Conservation (phyloP, 805 yeast genomes). For the Limtongia smithiae region DNA sequence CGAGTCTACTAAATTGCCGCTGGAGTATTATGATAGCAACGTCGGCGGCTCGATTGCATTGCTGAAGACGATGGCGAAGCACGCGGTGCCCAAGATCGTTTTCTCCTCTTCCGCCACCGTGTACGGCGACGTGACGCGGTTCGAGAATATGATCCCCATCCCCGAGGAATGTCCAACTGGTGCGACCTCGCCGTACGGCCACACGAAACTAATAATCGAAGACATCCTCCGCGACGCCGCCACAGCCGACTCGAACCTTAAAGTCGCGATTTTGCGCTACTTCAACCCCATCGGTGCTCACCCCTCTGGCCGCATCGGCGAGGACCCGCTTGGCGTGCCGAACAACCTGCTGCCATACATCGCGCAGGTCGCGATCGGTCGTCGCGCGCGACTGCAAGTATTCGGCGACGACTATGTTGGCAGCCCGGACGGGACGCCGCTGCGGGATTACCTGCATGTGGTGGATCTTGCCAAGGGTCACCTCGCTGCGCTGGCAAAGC, state of each 20-base stretch:
- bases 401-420: slow-evolving; percentile 66
- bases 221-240: slow-evolving; percentile 53
- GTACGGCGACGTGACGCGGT: slow-evolving; percentile 75
- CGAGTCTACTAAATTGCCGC: slow-evolving; percentile 65
- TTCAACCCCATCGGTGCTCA: slow-evolving; percentile 87
- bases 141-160: slow-evolving; percentile 68
- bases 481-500: slow-evolving; percentile 61
- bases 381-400: slow-evolving; percentile 60
- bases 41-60: slow-evolving; percentile 61
- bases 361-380: slow-evolving; percentile 74
- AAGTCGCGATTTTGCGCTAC: slow-evolving; percentile 63
- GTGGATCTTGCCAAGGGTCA: slow-evolving; percentile 78
- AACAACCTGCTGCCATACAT: slow-evolving; percentile 71
- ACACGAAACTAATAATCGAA: slow-evolving; percentile 66
- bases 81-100: slow-evolving; percentile 53
- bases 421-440: slow-evolving; percentile 74
- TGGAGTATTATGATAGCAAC: slow-evolving; percentile 65
- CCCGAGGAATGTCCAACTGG: slow-evolving; percentile 74
- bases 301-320: slow-evolving; percentile 75
- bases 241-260: slow-evolving; percentile 39
- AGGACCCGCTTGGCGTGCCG: slow-evolving; percentile 75
- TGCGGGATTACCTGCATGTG: slow-evolving; percentile 78
- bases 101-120: slow-evolving; percentile 81
- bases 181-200: slow-evolving; percentile 76
- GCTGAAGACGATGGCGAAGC: slow-evolving; percentile 49